These are phyloP conservation scores for Gossypium australe DNA, from an alignment of 345 rosid species.

Conservation along the genomic window DNA sequence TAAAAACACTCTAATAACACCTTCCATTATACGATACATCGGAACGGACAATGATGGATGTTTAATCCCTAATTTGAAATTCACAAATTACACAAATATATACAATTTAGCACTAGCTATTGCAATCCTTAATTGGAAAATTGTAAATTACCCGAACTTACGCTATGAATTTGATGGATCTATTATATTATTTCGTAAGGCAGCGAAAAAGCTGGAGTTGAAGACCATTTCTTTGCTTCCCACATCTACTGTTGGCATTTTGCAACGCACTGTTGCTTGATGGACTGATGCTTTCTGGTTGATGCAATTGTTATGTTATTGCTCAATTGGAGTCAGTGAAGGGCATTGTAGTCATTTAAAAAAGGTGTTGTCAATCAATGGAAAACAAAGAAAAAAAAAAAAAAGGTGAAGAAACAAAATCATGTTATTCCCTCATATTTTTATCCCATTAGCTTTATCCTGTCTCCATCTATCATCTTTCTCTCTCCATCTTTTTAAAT, in stretches of 20 bases:
- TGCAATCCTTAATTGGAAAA: too few species aligned
- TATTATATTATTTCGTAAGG: background rate
- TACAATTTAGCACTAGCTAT: too few species aligned
- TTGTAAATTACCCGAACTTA: background rate
- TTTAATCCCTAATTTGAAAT: too few species aligned
- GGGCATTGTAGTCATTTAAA: slow-evolving; percentile 34
- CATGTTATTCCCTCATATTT: slow-evolving; percentile 35
- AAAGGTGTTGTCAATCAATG: slow-evolving; percentile 54
- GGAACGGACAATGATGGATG: too few species aligned
- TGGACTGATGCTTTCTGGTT: slow-evolving; percentile 13
- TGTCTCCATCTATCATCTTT: slow-evolving; percentile 28
- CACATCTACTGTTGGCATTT: background rate
- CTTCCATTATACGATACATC: too few species aligned
- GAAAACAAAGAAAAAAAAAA: background rate
- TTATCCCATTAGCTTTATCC: slow-evolving; percentile 23
- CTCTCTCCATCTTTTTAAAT: background rate
- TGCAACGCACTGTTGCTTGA: slow-evolving; percentile 4
- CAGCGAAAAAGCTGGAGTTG: background rate
- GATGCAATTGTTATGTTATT: background rate
- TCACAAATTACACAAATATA: too few species aligned
- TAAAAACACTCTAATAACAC: too few species aligned
- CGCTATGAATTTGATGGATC: background rate
- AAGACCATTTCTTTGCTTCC: background rate
- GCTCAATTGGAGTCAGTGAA: slow-evolving; percentile 10
- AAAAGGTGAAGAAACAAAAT: slow-evolving; percentile 34